Base-by-base conservation (phyloP, 2,329 filamentous ascomycete genomes). In the Fusarium setosum region DNA sequence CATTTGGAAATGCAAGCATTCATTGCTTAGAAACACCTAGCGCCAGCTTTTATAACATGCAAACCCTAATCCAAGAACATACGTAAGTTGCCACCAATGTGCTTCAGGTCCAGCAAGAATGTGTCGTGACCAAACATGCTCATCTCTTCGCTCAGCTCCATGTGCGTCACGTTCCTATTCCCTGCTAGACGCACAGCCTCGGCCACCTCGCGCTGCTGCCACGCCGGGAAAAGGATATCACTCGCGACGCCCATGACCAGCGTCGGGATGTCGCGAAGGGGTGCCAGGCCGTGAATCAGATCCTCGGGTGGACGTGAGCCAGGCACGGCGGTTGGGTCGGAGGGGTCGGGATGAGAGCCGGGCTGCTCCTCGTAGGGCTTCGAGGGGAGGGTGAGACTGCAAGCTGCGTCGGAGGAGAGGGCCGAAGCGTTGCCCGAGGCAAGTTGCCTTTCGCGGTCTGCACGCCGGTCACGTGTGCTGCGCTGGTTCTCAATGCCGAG, bases 41-140 rank as follows among this genome's bases (percentile, higher is more conserved):
- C 42, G 42, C 34, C 31, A 17, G 12, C 5, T 24, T 26, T 24
- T 50, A 20, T n/a, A 18, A 24, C n/a, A 18, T 6, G 11, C 21
- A 6, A 18, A 11, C n/a, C 18, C 34, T 61, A 95, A 1, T 85
- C 86, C 69, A 99, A 77, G 77, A 99, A 99, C 70, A 86, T 86
- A 71, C 88, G 89, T 44, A 99, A 81, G 48, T 90, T 92, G 0
- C 93, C 94, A 5, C 96, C 96, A 48, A 99, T 93, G 70, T 97
- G 92, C 80, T 97, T 90, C 57, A 98, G 80, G 79, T 99, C 96
- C 40, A 99, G 81, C 73, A 99, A 79, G 76, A 99, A 99, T 0
- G 95, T 98, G 75, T 99, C 96, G 74, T 99, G 96, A 1, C 96
- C 96, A 76, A 99, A 99, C 72, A 97, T 80, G 72, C 94, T 97